phyloP scores from a whole-genome alignment of 208 protist species.

The Wallacemonas collosoma region DNA sequence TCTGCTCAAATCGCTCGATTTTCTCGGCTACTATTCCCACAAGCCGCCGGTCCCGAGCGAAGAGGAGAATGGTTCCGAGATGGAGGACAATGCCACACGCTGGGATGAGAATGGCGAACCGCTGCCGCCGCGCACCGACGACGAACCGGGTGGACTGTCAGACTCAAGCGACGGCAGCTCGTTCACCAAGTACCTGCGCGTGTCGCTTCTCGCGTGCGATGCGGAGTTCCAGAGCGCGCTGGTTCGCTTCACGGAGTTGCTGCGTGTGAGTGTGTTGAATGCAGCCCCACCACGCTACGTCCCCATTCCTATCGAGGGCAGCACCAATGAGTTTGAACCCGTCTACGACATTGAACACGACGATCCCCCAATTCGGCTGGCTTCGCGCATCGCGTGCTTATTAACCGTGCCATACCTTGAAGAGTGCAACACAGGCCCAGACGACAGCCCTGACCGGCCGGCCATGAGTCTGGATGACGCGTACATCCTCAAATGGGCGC shows the following conservation, averaged over 20 bases:
- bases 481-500: conserved; percentile 63
- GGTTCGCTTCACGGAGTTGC: conserved; percentile 72
- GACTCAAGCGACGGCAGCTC: conserved; percentile 9
- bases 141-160: background rate
- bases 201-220: conserved; percentile 51
- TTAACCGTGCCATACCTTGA: conserved; percentile 66
- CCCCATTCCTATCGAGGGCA: conserved; percentile 21
- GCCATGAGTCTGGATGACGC: conserved; percentile 24
- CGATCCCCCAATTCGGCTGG: conserved; percentile 56
- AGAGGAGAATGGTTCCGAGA: conserved; percentile 19
- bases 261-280: conserved; percentile 66
- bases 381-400: conserved; percentile 77
- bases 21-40: conserved; percentile 91
- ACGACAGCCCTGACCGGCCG: background rate
- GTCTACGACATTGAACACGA: conserved; percentile 17
- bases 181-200: conserved; percentile 59
- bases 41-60: conserved; percentile 23
- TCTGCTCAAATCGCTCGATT: conserved; percentile 86
- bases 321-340: background rate
- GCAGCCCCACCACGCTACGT: conserved; percentile 52
- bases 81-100: background rate
- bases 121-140: background rate
- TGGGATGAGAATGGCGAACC: conserved; percentile 11
- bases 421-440: conserved; percentile 1
- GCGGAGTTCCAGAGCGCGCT: conserved; percentile 69